These are phyloP conservation scores for Malassezia cuniculi DNA, from an alignment of 1,284 basidiomycete genomes.

Conservation along the genomic window DNA sequence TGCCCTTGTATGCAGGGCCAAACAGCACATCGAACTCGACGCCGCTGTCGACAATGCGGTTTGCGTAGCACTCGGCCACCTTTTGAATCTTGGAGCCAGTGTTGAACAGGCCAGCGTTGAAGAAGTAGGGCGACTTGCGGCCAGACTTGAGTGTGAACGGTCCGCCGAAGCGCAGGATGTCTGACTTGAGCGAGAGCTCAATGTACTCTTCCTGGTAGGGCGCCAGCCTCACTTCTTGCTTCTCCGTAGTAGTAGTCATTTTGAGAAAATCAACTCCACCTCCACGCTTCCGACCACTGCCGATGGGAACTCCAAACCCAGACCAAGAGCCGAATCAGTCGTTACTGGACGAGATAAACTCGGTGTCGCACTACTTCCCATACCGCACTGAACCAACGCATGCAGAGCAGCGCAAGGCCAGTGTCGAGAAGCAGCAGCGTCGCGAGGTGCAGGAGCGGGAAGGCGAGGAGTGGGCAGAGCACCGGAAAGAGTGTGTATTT, in stretches of 20 bases:
- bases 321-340: slow-evolving; percentile 5
- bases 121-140: slow-evolving; percentile 85
- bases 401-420: not conserved
- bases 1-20: slow-evolving; percentile 96
- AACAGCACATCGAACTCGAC: slow-evolving; percentile 72
- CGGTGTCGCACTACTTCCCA: slow-evolving; percentile 12
- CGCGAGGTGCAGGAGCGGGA: too few species aligned
- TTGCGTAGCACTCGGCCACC: slow-evolving; percentile 73
- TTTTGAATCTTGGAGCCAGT: slow-evolving; percentile 67
- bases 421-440: not conserved
- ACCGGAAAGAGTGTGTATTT: too few species aligned
- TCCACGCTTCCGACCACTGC: not conserved
- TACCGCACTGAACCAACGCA: slow-evolving; percentile 9
- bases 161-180: slow-evolving; percentile 39
- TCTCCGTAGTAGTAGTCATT: too few species aligned
- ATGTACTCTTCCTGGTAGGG: slow-evolving; percentile 40
- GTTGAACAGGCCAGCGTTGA: slow-evolving; percentile 76
- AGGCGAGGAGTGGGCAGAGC: too few species aligned
- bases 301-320: not conserved
- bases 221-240: slow-evolving; percentile 18
- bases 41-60: slow-evolving; percentile 53
- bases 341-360: slow-evolving; percentile 10
- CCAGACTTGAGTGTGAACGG: slow-evolving; percentile 61
- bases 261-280: too few species aligned
- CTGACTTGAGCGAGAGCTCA: slow-evolving; percentile 27